Base-by-base conservation (phyloP, 164 flowering plant species). In the Liriodendron chinense region DNA sequence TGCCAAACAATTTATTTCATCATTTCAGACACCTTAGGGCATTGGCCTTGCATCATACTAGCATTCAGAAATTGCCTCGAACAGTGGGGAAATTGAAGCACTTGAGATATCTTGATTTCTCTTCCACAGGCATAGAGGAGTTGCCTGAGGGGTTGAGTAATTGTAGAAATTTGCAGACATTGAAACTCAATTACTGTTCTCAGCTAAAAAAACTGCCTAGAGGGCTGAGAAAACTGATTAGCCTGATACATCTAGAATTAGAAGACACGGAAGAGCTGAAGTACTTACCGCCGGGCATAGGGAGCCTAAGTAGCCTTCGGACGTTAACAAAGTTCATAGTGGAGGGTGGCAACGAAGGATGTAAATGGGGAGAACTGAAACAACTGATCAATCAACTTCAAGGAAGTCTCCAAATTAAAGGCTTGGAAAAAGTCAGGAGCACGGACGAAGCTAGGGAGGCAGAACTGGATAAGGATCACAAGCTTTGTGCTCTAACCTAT, bases 241-340 rank as follows among this genome's bases (percentile, higher is more conserved):
- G 25, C 16, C 62, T 77, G 68, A 59, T 72, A 68, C 72, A 77
- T 68, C 68, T 77, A 26, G 75, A 57, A 25, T 25, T 66, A 13
- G 0, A 28, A 34, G 12, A 0, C 1, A 22, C 59, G 53, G 9
- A 2, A 1, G 2, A 28, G 8, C 59, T 77, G 1, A 0, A 4
- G 10, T 23, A 25, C 47, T 22, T 77, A 14, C 75, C 75, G 0
- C 16, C 3, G 16, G 76, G 76, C 25, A 72, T 62, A 22, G 72
- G 68, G 43, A 59, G 26, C 47, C 25, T 72, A 47, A 68, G 68
- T 16, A 16, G 3, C 4, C 72, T 77, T 47, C 47, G 18, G 7
- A 57, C 59, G 5, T 9, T 77, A 24, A 14, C n/a, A 1, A 68
- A 77, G 53, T 77, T 77, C 50, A 57, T 62, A 6, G 68, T 72